Evolutionary conservation across 2,329 filamentous ascomycete genomes (phyloP), one percentile per base, ranked within the genome.

Genomic region (Parastagonospora nodorum): DNA sequence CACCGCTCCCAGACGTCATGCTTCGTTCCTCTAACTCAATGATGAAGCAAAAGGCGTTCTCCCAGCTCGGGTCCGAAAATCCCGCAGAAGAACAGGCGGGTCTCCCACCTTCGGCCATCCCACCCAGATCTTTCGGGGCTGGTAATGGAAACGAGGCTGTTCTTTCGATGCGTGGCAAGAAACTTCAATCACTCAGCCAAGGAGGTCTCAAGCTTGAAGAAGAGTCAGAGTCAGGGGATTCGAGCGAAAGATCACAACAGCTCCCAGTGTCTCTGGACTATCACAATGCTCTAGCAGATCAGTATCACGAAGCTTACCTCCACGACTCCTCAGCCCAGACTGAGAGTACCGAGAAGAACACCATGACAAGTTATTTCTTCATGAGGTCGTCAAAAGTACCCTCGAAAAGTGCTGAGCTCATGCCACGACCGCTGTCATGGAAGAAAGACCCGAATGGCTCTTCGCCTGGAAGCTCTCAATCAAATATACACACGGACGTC

Each of bases 261-360:
- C 38, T 67, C n/a, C 64, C 60, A 43, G 65, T 68, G 38, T 63
- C 60, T 10, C 64, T 69, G 47, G 69, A 69, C 14, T 71, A 70
- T 31, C 68, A 71, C 36, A 50, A 63, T 29, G 48, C 66, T 5
- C 44, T 71, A 6, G 53, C 55, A 11, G 59, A 67, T 24, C 61
- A 63, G 32, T 67, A 67, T 38, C 54, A 62, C n/a, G 55, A 61
- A 33, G 42, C 48, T 42, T 51, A 39, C 12, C 6, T 37, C 35
- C 6, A 8, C 14, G 12, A 16, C 6, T 11, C 8, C 6, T 8
- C 10, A 37, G 14, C 35, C 15, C 35, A 37, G 9, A 16, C 8
- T 12, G 8, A 37, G 11, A 16, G 14, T 37, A 37, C 35, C 35
- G 14, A n/a, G 8, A 32, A n/a, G 10, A 11, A n/a, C 2, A 11